Conservation (phyloP, 108 stramenopile genomes). For the Cyclotella kingstonii region DNA sequence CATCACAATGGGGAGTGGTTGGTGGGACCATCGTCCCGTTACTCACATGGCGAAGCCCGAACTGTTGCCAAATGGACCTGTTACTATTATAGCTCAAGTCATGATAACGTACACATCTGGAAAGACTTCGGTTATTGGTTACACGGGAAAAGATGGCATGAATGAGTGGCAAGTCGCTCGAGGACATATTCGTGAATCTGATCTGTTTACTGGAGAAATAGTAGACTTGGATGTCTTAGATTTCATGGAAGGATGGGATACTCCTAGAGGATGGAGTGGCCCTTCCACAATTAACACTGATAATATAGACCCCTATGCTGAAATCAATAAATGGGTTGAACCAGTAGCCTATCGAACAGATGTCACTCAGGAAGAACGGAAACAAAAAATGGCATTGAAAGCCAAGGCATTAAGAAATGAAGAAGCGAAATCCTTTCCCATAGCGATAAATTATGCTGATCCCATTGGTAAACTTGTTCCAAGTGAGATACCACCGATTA, state of each 20-base stretch:
- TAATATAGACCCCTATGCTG: neutral
- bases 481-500: conserved; percentile 27
- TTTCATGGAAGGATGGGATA: conserved; percentile 37
- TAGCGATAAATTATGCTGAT: conserved; percentile 5
- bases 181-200: conserved; percentile 31
- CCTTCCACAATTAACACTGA: neutral
- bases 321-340: conserved; percentile 15
- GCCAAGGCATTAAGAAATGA: conserved; percentile 10
- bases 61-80: conserved; percentile 20
- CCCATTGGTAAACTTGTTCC: conserved; percentile 32
- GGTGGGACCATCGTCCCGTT: conserved; percentile 45
- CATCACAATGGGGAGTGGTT: conserved; percentile 37
- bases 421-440: neutral
- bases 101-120: conserved; percentile 8
- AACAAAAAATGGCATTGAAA: conserved; percentile 10
- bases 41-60: conserved; percentile 26
- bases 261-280: conserved; percentile 9
- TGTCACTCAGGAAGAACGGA: conserved; percentile 11
- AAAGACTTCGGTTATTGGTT: conserved; percentile 2
- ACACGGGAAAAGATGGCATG: neutral
- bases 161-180: conserved; percentile 27
- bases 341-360: conserved; percentile 18
- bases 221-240: conserved; percentile 17
- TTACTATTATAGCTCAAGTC: conserved; percentile 27
- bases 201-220: conserved; percentile 44